phyloP scores from a whole-genome alignment of 768 basidiomycete genomes.

The Podaxis rugospora region DNA sequence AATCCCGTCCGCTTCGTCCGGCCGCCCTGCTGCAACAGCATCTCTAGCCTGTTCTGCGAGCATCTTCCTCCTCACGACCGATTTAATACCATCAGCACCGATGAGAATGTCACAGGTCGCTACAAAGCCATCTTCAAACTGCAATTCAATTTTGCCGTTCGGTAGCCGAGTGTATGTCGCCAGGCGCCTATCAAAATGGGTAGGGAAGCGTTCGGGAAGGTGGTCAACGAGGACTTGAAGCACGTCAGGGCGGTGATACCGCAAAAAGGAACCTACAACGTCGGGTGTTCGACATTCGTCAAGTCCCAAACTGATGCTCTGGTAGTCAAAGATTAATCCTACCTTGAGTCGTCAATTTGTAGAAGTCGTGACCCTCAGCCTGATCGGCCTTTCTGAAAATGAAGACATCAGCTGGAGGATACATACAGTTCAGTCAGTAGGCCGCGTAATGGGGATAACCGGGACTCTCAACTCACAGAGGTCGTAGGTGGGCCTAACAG shows the following conservation, averaged over 20 bases:
- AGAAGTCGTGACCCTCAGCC: constrained; percentile 15
- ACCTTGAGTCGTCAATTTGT: constrained; percentile 20
- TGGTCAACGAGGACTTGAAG: constrained; percentile 41
- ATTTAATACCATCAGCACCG: constrained; percentile 35
- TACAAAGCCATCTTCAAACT: constrained; percentile 43
- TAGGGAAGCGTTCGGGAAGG: constrained; percentile 30
- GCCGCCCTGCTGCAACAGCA: constrained; percentile 10
- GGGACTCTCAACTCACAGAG: constrained; percentile 14
- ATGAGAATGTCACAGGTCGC: constrained; percentile 48
- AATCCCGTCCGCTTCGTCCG: constrained; percentile 13
- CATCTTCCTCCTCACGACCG: constrained; percentile 24
- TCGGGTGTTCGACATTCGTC: background rate
- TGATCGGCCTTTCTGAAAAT: constrained; percentile 24
- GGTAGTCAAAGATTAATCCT: background rate
- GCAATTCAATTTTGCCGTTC: constrained; percentile 19
- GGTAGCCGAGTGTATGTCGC: constrained; percentile 30
- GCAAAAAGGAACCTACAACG: constrained; percentile 19
- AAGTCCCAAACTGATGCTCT: background rate
- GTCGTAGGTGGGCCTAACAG: constrained; percentile 21
- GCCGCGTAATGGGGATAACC: background rate
- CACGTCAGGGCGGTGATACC: constrained; percentile 49
- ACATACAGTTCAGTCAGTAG: background rate
- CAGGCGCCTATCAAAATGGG: constrained; percentile 39
- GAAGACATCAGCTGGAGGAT: constrained; percentile 15
- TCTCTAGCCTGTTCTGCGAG: constrained; percentile 17